Evolutionary conservation across 2,329 filamentous ascomycete genomes (phyloP).

Genomic region (Chaetomium olivaceum): DNA sequence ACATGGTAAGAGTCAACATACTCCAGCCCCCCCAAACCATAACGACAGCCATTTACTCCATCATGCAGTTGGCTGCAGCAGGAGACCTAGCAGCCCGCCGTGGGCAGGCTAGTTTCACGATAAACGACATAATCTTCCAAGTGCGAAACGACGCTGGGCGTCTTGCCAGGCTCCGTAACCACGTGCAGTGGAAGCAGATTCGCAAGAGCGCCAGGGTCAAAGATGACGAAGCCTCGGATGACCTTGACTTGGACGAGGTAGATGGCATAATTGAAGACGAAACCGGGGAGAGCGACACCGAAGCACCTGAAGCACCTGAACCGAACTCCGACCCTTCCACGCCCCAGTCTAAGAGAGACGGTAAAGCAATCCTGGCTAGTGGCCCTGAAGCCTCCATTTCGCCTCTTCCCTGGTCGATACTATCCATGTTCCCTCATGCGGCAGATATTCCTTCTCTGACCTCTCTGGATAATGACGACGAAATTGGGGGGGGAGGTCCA

Average conservation of each 20-base stretch:
- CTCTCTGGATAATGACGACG: background rate
- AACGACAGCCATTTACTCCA: background rate
- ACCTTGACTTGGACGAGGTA: constrained; percentile 22
- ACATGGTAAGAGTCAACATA: constrained; percentile 21
- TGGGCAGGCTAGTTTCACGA: constrained; percentile 29
- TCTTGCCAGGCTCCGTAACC: constrained; percentile 30
- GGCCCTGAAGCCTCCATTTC: background rate
- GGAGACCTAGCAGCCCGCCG: constrained; percentile 30
- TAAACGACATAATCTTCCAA: constrained; percentile 33
- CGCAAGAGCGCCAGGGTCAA: constrained; percentile 26
- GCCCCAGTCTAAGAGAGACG: background rate
- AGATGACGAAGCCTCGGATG: constrained; percentile 21
- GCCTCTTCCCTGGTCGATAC: constrained; percentile 2
- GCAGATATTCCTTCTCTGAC: background rate
- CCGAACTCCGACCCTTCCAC: background rate
- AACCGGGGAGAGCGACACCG: background rate
- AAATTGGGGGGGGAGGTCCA: background rate
- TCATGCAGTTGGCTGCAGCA: constrained; percentile 25
- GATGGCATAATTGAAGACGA: constrained; percentile 3
- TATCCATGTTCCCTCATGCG: constrained; percentile 3
- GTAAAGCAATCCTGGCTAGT: background rate
- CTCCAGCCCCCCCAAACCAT: background rate
- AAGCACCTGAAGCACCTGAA: background rate
- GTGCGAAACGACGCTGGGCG: constrained; percentile 31
- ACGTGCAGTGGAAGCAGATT: constrained; percentile 33